These are phyloP conservation scores for Setaria viridis DNA, from an alignment of 202 grass and related monocot genomes.

Conservation along the genomic window DNA sequence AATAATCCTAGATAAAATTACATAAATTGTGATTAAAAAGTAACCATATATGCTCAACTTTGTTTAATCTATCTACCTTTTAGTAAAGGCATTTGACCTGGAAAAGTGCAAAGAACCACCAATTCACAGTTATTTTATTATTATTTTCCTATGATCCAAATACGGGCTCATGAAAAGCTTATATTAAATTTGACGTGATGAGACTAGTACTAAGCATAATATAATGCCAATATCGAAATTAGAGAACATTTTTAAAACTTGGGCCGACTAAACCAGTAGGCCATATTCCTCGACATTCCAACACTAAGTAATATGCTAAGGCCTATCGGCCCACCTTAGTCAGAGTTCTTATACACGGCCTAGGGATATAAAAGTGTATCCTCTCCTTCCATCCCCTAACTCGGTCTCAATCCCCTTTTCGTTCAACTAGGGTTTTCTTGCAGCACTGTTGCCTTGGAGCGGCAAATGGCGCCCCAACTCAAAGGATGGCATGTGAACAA, in stretches of 20 bases:
- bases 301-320: background rate
- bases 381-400: too few species aligned
- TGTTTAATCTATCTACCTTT: too few species aligned
- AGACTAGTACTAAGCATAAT: background rate
- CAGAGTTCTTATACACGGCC: too few species aligned
- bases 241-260: background rate
- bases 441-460: accelerated
- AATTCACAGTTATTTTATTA: too few species aligned
- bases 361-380: background rate
- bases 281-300: background rate
- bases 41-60: too few species aligned
- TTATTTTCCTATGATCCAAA: too few species aligned
- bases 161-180: too few species aligned
- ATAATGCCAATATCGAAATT: background rate
- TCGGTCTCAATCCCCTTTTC: background rate
- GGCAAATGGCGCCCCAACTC: background rate
- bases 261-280: background rate
- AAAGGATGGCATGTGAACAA: slow-evolving; percentile 14
- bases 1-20: too few species aligned
- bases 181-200: too few species aligned
- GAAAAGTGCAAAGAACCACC: too few species aligned
- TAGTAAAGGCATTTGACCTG: too few species aligned
- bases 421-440: background rate
- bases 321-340: background rate
- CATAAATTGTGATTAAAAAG: too few species aligned